A percentile compares a stretch with the other conserved stretches of the same genome.
phyloP scores from a whole-genome alignment of 257 asterid species.

The Scutellaria galericulata region DNA sequence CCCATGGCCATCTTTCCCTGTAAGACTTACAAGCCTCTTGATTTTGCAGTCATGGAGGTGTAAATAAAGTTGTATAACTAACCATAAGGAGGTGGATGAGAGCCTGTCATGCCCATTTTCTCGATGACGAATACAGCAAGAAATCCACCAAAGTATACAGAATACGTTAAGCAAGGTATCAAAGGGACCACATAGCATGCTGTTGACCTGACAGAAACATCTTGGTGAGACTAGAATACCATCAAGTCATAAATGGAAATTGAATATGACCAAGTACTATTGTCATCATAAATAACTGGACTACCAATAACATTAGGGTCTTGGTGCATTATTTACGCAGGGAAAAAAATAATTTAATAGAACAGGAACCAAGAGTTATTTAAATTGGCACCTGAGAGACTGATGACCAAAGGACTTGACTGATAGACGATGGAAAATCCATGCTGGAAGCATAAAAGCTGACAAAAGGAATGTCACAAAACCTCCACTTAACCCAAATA shows the following conservation, averaged over 20 bases:
- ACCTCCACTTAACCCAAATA: slow-evolving; percentile 88
- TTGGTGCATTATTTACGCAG: not conserved
- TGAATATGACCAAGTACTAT: slow-evolving; percentile 16
- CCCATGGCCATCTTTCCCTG: not conserved
- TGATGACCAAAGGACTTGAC: slow-evolving; percentile 60
- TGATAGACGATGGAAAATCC: slow-evolving; percentile 71
- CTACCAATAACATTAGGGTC: not conserved
- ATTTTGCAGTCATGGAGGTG: slow-evolving; percentile 19
- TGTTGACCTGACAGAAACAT: slow-evolving; percentile 70
- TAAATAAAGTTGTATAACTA: slow-evolving; percentile 40
- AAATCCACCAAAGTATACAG: slow-evolving; percentile 92
- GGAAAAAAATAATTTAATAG: slow-evolving; percentile 13
- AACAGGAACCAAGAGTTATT: slow-evolving; percentile 29
- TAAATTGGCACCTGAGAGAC: slow-evolving; percentile 71
- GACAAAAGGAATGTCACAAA: slow-evolving; percentile 71
- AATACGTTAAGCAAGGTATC: slow-evolving; percentile 75
- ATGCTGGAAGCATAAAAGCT: slow-evolving; percentile 81
- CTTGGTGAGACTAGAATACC: slow-evolving; percentile 37
- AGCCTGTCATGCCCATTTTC: slow-evolving; percentile 97
- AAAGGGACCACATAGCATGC: slow-evolving; percentile 77
- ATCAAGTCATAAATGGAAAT: slow-evolving; percentile 12
- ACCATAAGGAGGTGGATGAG: slow-evolving; percentile 96
- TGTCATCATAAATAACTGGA: slow-evolving; percentile 23
- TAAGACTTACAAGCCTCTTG: slow-evolving; percentile 24
- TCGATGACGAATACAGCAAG: slow-evolving; percentile 80